phyloP scores from a whole-genome alignment of 2,329 filamentous ascomycete species.

The Phaeosphaeriaceae sp. region DNA sequence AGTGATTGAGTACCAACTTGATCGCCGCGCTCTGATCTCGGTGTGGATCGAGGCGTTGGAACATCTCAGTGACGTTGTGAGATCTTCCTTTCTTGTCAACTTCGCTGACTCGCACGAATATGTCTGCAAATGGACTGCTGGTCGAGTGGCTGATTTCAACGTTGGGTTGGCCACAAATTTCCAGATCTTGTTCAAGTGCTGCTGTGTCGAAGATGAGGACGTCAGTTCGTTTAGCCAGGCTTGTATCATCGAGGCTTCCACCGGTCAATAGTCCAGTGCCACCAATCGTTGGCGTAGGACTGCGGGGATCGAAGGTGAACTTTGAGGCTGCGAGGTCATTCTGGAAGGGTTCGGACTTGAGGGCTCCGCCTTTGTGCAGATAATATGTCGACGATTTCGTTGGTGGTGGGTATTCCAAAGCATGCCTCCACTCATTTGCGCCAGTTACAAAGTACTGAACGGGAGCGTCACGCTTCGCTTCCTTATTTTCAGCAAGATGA shows the following conservation, averaged over 20 bases:
- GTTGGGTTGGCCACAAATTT: conserved; percentile 10
- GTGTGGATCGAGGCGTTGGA: conserved; percentile 10
- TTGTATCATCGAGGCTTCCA: conserved; percentile 16
- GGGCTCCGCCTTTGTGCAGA: conserved; percentile 1
- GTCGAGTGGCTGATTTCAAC: conserved; percentile 15
- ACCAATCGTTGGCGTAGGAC: conserved; percentile 20
- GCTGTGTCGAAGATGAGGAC: conserved; percentile 17
- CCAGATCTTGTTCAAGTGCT: conserved; percentile 9
- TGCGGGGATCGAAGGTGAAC: conserved; percentile 18
- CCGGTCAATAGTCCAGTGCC: conserved; percentile 14
- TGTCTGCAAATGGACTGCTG: conserved; percentile 10
- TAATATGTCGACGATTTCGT: conserved; percentile 4
- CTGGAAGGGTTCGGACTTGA: neutral
- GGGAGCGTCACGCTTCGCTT: neutral
- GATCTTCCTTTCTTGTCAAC: conserved; percentile 17
- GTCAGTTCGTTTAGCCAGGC: conserved; percentile 11
- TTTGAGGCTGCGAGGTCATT: conserved; percentile 1
- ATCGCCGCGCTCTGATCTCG: neutral
- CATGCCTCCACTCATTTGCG: conserved; percentile 17
- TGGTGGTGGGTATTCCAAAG: conserved; percentile 10
- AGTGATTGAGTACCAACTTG: conserved; percentile 6
- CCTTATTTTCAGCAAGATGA: conserved; percentile 3
- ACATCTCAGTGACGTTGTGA: conserved; percentile 15
- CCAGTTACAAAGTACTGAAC: conserved; percentile 25
- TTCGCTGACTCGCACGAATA: conserved; percentile 23